A percentile compares a stretch with the other conserved stretches of the same genome.
Evolutionary conservation across 345 rosid species (phyloP).

Genomic region (Lepidium africanum): DNA sequence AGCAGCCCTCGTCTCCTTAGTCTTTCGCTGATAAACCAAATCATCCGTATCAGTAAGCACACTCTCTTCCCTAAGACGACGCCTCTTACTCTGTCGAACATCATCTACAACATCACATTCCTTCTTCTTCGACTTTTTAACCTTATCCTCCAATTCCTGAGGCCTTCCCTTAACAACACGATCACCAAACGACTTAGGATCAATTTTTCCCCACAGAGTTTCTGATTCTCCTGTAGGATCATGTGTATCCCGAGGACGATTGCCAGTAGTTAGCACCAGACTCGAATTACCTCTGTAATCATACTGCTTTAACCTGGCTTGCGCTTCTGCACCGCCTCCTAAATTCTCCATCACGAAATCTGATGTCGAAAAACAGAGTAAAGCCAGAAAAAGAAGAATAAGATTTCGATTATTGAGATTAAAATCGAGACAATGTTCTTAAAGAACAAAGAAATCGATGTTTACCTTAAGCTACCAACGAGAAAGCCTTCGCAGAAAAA

Average conservation of each 20-base stretch:
- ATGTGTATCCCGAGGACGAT: constrained; percentile 62
- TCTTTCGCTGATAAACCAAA: constrained; percentile 76
- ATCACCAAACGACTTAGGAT: constrained; percentile 70
- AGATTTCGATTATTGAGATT: too few species aligned
- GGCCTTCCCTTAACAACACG: constrained; percentile 60
- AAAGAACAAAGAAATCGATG: too few species aligned
- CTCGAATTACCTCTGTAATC: constrained; percentile 78
- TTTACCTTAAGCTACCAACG: too few species aligned
- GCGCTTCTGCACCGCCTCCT: constrained; percentile 90
- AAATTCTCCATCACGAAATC: constrained; percentile 44
- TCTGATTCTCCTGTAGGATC: constrained; percentile 84
- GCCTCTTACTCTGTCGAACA: constrained; percentile 44
- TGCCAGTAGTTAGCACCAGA: constrained; percentile 62
- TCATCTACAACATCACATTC: constrained; percentile 43
- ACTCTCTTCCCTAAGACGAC: constrained; percentile 55
- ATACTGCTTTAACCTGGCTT: constrained; percentile 78
- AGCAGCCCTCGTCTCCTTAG: constrained; percentile 77
- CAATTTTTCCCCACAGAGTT: constrained; percentile 71
- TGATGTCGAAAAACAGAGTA: too few species aligned
- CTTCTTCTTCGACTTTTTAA: constrained; percentile 64
- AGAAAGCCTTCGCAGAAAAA: too few species aligned
- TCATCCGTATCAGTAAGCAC: constrained; percentile 66
- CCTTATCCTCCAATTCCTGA: constrained; percentile 59
- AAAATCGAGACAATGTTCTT: too few species aligned
- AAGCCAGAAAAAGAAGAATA: too few species aligned